Base-by-base conservation (phyloP, 2,329 filamentous ascomycete species). In the Penicillium sp. region DNA sequence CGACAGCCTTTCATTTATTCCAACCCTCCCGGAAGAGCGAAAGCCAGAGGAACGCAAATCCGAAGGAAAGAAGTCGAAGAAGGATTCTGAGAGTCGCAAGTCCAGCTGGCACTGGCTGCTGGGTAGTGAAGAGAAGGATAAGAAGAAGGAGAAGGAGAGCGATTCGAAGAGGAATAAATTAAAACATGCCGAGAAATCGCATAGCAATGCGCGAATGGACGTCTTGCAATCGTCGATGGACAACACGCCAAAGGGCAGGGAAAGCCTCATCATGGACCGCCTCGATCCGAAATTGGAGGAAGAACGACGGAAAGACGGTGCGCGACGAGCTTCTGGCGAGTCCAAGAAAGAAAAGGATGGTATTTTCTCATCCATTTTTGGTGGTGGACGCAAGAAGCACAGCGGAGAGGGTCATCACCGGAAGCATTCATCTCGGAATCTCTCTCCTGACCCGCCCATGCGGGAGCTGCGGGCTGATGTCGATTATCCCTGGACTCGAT, bases 401-500 rank as follows among this genome's bases (percentile, higher is more conserved):
- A 91, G 94, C 61, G 89, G 88, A 68, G 92, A 96, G 59, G 85
- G 85, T 37, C 83, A 84, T 61, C 85, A 88, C 68, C 93, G 92
- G 80, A 96, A 93, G 78, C 85, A 89, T 68, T 84, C 83, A 8
- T 87, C 90, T 53, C 87, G 92, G 58, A 88, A 89, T 6, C 81
- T 92, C 8, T 96, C 93, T 0, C 93, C 94, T 2, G 93, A 97
- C 45, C 89, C 89, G n/a, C 84, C 86, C 0, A 87, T 88, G 65
- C 88, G 90, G 55, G 84, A 89, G 38, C 81, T 96, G 58, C 89
- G 88, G 67, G 90, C 95, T 4, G 94, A 98, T 73, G 85, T 97
- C 65, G 94, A 98, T 77, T 99, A 97, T 78, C 91, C 93, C 70
- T 99, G 95, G 91, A 95, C 93, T 1, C 86, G 95, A 47, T 99